A percentile compares a stretch with the other conserved stretches of the same genome.
phyloP scores from a whole-genome alignment of 1,284 basidiomycete genomes.

The Termitomyces sp. region DNA sequence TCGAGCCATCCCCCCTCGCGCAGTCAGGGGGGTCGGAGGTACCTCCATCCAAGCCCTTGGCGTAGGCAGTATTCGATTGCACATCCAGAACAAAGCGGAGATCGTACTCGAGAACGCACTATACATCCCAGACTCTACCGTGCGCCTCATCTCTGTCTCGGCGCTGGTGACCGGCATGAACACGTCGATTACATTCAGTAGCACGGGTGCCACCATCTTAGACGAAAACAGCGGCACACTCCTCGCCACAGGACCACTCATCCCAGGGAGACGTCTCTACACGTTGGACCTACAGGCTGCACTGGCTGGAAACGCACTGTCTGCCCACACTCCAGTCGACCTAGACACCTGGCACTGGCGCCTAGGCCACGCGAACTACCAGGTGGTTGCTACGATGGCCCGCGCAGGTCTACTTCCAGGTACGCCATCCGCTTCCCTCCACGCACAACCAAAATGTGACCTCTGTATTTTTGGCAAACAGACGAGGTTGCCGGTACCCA shows the following conservation, averaged over 20 bases:
- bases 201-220: not conserved
- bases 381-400: not conserved
- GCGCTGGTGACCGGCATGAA: not conserved
- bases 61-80: not conserved
- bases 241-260: not conserved
- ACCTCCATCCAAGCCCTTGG: not conserved
- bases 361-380: constrained; percentile 15
- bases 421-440: not conserved
- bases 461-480: constrained; percentile 13
- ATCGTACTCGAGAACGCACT: not conserved
- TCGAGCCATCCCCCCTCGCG: too few relatives aligned
- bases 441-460: constrained; percentile 1
- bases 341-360: constrained; percentile 9
- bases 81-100: not conserved
- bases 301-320: not conserved
- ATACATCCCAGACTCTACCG: not conserved
- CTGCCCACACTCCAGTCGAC: not conserved
- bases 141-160: not conserved
- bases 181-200: not conserved
- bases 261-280: not conserved
- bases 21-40: not conserved
- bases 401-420: constrained; percentile 5
- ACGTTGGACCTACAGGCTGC: not conserved
- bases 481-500: constrained; percentile 5
- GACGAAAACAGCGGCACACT: not conserved